Base-by-base conservation (phyloP, 495 filamentous ascomycete genomes). In the Neurospora tetraspora region DNA sequence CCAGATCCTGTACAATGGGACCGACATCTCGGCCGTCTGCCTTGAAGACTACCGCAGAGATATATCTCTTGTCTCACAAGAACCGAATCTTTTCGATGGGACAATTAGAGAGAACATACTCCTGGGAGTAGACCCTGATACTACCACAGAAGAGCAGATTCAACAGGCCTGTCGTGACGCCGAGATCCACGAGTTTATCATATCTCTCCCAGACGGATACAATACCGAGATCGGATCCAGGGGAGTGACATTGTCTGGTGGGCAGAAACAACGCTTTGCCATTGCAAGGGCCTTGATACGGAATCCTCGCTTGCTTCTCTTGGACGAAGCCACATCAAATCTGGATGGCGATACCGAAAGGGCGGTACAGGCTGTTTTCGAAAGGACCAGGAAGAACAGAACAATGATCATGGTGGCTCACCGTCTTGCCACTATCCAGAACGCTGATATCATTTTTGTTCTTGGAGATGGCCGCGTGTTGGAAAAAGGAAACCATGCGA, bases 381-480 rank as follows among this genome's bases (percentile, higher is more conserved):
- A 91, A 73, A 85, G 85, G 76, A 89, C 89, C 42, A 86, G 87
- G 38, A 84, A 84, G 72, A 85, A 85, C 69, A 80, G 91, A 71
- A 96, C 91, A 0, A 91, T 93, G 78, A 85, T 96, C 70, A 92
- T 91, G 7, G 91, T 95, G 70, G 93, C 93, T 6, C 89, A 92
- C 77, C 81, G 88, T 45, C 79, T 90, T 43, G 84, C 84, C 14
- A 90, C 87, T 6, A 82, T 89, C 23, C 85, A 87, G 73, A 85
- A 88, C 74, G 88, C 87, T 31, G 88, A 90, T 75, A 74, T 86
- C 45, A 89, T 88, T 69, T 88, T 84, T 72, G 86, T 90, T 68
- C 78, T 88, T 8, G 84, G 82, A 31, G 86, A 88, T 47, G 84
- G 83, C 4, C 79, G 80, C 72, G 85, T 90, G 45, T 78, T 88